Evolutionary conservation across 495 filamentous ascomycete species (phyloP).

Genomic region (Antarctomyces pellizariae): DNA sequence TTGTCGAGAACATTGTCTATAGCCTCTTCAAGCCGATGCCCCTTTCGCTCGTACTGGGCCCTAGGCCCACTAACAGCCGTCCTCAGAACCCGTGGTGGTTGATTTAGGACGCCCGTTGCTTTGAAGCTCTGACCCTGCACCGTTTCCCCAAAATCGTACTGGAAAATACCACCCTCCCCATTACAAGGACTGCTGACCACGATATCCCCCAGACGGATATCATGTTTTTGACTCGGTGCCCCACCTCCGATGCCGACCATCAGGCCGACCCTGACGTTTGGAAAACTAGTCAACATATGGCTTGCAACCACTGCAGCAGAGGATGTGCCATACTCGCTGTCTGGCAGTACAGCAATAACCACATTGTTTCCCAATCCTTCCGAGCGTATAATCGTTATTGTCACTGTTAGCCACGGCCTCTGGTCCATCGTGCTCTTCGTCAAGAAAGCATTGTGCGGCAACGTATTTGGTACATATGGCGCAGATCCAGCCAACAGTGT

Average conservation of each 20-base stretch:
- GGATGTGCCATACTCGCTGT: not conserved
- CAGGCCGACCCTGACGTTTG: slow-evolving; percentile 7
- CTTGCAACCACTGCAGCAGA: slow-evolving; percentile 2
- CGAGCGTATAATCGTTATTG: slow-evolving; percentile 3
- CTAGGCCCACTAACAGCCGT: slow-evolving; percentile 10
- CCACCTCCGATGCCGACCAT: slow-evolving; percentile 15
- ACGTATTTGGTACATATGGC: slow-evolving; percentile 12
- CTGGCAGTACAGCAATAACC: slow-evolving; percentile 5
- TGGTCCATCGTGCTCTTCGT: slow-evolving; percentile 10
- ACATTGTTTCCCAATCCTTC: slow-evolving; percentile 4
- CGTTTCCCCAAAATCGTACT: slow-evolving; percentile 9
- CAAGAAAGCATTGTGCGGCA: slow-evolving; percentile 15
- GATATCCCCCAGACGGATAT: slow-evolving; percentile 10
- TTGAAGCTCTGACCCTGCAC: slow-evolving; percentile 1
- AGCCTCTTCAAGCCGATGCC: slow-evolving; percentile 8
- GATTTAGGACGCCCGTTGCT: no score
- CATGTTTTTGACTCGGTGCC: slow-evolving; percentile 10
- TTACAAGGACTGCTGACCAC: slow-evolving; percentile 2
- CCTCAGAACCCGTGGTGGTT: slow-evolving; percentile 9
- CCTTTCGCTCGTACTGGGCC: slow-evolving; percentile 8
- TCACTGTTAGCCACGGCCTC: slow-evolving; percentile 5
- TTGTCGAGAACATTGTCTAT: slow-evolving; percentile 9
- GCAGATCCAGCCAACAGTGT: slow-evolving; percentile 19
- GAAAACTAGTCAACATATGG: slow-evolving; percentile 2
- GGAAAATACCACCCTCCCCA: slow-evolving; percentile 6